phyloP scores from a whole-genome alignment of 1,284 basidiomycete species.

The Neolentinus lepideus region DNA sequence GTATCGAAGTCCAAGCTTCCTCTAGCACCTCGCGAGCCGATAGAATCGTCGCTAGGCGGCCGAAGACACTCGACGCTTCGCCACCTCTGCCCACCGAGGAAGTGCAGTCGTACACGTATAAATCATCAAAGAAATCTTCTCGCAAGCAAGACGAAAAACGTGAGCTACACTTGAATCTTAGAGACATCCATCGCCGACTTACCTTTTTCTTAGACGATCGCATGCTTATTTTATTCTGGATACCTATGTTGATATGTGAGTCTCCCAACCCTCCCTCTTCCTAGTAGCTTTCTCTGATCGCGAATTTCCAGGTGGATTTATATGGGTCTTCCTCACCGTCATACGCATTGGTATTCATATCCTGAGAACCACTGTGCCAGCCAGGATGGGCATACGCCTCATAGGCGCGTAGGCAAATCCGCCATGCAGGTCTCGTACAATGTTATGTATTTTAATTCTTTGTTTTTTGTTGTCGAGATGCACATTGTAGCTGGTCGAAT shows the following conservation, averaged over 20 bases:
- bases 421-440: neutral
- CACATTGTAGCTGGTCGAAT: neutral
- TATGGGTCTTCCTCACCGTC: constrained; percentile 59
- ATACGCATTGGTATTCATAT: constrained; percentile 49
- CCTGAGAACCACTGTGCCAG: constrained; percentile 41
- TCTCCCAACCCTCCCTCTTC: constrained; percentile 14
- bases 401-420: constrained; percentile 6
- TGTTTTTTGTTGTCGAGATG: neutral
- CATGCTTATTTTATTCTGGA: constrained; percentile 93
- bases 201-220: constrained; percentile 62
- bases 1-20: neutral
- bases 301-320: constrained; percentile 48
- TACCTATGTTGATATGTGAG: constrained; percentile 81
- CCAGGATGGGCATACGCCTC: constrained; percentile 37
- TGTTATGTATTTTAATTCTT: neutral
- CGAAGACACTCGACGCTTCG: constrained; percentile 45
- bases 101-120: constrained; percentile 58
- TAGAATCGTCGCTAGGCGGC: constrained; percentile 19
- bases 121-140: constrained; percentile 43
- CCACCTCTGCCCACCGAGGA: constrained; percentile 50
- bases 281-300: neutral
- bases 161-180: constrained; percentile 31
- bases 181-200: neutral
- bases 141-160: constrained; percentile 63
- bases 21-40: constrained; percentile 11